Percentiles rank a stretch among this genome's conserved stretches.
These are phyloP conservation scores for Neurospora sp. DNA, from an alignment of 495 filamentous ascomycete genomes.

Conservation along the genomic window DNA sequence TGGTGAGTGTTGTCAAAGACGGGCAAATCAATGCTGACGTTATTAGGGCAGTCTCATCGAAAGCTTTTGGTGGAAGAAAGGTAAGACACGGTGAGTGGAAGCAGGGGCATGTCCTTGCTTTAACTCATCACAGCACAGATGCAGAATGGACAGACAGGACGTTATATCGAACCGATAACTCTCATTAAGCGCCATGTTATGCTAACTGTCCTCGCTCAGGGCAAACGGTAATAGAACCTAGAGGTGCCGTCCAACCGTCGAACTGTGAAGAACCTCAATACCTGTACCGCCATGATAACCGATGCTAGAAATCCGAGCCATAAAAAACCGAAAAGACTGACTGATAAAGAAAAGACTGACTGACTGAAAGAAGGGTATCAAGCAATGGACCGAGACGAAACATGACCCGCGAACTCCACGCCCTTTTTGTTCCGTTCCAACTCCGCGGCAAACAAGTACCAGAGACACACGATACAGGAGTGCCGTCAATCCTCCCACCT, in stretches of 20 bases:
- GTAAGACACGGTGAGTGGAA: too few relatives aligned
- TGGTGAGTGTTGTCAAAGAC: neutral
- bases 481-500: neutral
- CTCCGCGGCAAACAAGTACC: neutral
- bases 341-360: neutral
- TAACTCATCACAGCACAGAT: neutral
- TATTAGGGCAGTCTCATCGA: too few relatives aligned
- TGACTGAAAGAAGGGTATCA: neutral
- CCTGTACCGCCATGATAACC: neutral
- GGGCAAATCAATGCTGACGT: neutral
- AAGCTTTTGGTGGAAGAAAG: too few relatives aligned
- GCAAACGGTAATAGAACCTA: neutral
- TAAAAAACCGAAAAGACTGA: neutral
- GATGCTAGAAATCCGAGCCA: neutral
- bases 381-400: neutral
- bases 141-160: neutral
- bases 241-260: neutral
- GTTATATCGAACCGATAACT: neutral
- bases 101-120: too few relatives aligned
- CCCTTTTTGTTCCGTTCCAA: neutral
- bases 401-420: neutral
- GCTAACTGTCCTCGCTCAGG: neutral
- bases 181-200: neutral
- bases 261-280: neutral
- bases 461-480: neutral